phyloP scores from a whole-genome alignment of 768 basidiomycete genomes.

The Hortiboletus flavorubellus region DNA sequence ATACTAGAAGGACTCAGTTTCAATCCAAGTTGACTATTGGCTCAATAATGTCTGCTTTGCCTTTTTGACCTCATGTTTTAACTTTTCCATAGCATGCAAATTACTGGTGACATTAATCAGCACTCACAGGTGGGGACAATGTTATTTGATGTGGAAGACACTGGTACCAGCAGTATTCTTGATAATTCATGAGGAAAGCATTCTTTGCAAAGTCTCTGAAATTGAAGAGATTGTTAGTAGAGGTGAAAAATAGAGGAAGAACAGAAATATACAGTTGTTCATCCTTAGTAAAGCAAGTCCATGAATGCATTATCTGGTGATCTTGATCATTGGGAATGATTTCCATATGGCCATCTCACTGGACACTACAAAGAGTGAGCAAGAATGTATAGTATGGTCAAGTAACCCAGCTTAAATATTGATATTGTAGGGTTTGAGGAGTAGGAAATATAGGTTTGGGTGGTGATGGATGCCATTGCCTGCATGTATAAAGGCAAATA shows the following conservation, averaged over 20 bases:
- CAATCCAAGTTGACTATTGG: slow-evolving; percentile 87
- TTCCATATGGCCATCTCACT: slow-evolving; percentile 81
- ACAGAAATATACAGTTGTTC: slow-evolving; percentile 52
- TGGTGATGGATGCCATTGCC: too few relatives aligned
- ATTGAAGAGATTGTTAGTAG: slow-evolving; percentile 13
- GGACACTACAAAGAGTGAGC: slow-evolving; percentile 50
- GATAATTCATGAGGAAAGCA: slow-evolving; percentile 85
- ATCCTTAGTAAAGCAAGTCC: slow-evolving; percentile 78
- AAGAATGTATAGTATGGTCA: not conserved
- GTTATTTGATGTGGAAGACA: slow-evolving; percentile 95
- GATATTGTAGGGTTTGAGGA: too few relatives aligned
- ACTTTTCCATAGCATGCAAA: slow-evolving; percentile 82
- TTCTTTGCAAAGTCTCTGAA: slow-evolving; percentile 98
- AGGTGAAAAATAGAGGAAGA: not conserved
- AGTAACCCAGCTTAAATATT: slow-evolving; percentile 36
- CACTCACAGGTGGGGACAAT: slow-evolving; percentile 66
- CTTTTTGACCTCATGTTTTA: slow-evolving; percentile 92
- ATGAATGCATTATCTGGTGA: slow-evolving; percentile 86
- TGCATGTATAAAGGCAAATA: too few relatives aligned
- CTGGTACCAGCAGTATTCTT: slow-evolving; percentile 55
- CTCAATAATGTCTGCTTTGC: slow-evolving; percentile 90
- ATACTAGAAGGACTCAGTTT: slow-evolving; percentile 94
- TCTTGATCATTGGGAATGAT: slow-evolving; percentile 90
- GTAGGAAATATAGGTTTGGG: too few relatives aligned
- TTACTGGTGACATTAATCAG: slow-evolving; percentile 63